These are phyloP conservation scores for Alternaria conjuncta DNA, from an alignment of 2,329 filamentous ascomycete genomes.

Conservation along the genomic window DNA sequence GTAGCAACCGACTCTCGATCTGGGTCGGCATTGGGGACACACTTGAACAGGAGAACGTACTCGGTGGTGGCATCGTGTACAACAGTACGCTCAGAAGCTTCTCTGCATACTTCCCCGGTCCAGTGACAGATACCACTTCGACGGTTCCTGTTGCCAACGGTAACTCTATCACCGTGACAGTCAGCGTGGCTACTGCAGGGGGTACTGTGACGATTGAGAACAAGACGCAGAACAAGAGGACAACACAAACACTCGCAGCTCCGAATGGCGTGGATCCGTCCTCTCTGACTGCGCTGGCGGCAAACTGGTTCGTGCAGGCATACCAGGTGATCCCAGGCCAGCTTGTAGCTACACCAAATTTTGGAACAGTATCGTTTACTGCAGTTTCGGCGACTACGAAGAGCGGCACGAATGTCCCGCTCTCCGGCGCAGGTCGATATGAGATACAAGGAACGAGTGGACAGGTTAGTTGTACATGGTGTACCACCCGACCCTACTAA, in stretches of 20 bases:
- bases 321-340: conserved; percentile 31
- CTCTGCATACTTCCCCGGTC: conserved; percentile 28
- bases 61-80: conserved; percentile 30
- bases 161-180: conserved; percentile 28
- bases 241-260: conserved; percentile 21
- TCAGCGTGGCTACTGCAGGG: conserved; percentile 15
- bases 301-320: conserved; percentile 35
- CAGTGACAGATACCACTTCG: conserved; percentile 23
- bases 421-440: conserved; percentile 27
- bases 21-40: conserved; percentile 35
- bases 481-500: not conserved
- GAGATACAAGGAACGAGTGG: conserved; percentile 36
- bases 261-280: conserved; percentile 19
- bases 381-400: conserved; percentile 23
- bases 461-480: conserved; percentile 15
- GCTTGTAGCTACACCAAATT: conserved; percentile 28
- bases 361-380: conserved; percentile 28
- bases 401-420: conserved; percentile 22
- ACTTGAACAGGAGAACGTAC: conserved; percentile 27
- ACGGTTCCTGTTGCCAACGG: conserved; percentile 25
- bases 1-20: conserved; percentile 28
- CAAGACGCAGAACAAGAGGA: conserved; percentile 29
- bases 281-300: conserved; percentile 22
- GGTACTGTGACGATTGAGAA: conserved; percentile 34
- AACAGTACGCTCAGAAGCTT: conserved; percentile 28